Evolutionary conservation across 176 grass and related monocot species (phyloP), one percentile per base, ranked within the genome.

Genomic region (Phoenix dactylifera): DNA sequence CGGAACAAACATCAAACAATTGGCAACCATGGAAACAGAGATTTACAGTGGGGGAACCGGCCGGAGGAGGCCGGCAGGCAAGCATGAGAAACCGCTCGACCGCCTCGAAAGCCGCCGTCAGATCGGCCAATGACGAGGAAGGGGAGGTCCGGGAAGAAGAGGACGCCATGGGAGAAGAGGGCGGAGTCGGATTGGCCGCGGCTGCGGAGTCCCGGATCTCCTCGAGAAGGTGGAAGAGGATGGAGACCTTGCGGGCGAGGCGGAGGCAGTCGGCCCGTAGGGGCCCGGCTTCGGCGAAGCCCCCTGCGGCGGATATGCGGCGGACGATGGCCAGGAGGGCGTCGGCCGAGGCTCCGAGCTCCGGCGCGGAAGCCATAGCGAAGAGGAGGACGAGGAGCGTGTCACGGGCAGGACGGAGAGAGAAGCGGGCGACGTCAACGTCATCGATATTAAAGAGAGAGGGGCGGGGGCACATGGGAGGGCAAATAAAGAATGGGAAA

Each of bases 211-310:
- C 73, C 22, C 68, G 53, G 32, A 98, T 80, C 81, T 97, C 87
- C 22, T 86, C 75, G 1, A 80, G 57, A 72, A 97, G 79, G 79
- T 97, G 84, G 48, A 81, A 80, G 49, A 97, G 86, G 63, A 97
- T 71, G 17, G 87, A 91, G 55, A 97, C 87, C 75, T 97, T 97
- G 22, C 83, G 63, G 7, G 83, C 76, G 55, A 88, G 81, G 62
- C 84, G 76, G 58, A 88, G 87, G 84, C 78, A 91, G 68, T 85
- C 83, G 23, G 81, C 63, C 60, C 80, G 67, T 57, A 97, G 78
- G 20, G 69, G 61, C n/a, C 76, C 77, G 60, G 73, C 72, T 16
- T 73, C 72, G 3, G 72, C 50, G 29, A 16, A 17, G 5, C 24
- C 17, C 2, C 73, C 69, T 24, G 58, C 18, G 10, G 60, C 23